Evolutionary conservation across 805 yeast species (phyloP).

Genomic region (Blastobotrys parvus): DNA sequence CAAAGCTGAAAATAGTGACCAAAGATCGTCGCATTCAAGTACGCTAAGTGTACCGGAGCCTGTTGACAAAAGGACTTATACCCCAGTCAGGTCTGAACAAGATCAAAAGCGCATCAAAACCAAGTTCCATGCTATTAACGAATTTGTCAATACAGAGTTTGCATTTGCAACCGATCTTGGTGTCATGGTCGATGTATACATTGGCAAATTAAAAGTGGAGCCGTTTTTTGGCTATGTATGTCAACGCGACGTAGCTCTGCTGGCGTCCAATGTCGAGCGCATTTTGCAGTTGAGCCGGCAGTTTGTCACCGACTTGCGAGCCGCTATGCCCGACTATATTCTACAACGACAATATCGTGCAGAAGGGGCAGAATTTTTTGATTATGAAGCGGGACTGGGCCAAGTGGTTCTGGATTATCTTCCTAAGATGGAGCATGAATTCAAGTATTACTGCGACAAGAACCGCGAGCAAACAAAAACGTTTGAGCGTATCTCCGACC

Average conservation of each 20-base stretch:
- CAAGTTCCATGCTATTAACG: constrained; percentile 27
- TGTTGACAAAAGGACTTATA: not conserved
- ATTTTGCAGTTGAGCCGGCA: constrained; percentile 25
- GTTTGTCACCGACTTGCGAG: constrained; percentile 23
- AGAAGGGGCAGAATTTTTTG: constrained; percentile 13
- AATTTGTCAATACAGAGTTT: constrained; percentile 31
- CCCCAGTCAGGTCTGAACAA: not conserved
- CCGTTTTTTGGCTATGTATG: constrained; percentile 20
- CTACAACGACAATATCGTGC: constrained; percentile 12
- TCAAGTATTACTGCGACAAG: constrained; percentile 26
- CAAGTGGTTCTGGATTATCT: constrained; percentile 23
- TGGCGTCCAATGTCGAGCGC: constrained; percentile 29
- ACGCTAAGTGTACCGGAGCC: too few relatives aligned
- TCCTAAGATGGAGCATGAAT: constrained; percentile 26
- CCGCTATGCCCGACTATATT: constrained; percentile 24
- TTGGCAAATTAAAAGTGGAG: constrained; percentile 20
- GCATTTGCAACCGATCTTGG: constrained; percentile 31
- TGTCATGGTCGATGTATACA: constrained; percentile 27
- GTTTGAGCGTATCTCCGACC: constrained; percentile 15
- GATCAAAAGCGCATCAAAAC: constrained; percentile 12
- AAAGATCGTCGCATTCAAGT: too few relatives aligned
- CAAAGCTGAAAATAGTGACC: too few relatives aligned
- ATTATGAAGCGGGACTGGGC: constrained; percentile 25
- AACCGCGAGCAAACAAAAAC: constrained; percentile 26
- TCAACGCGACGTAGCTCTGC: constrained; percentile 17